Base-by-base conservation (phyloP, 768 basidiomycete genomes). In the Termitomyces sp. region DNA sequence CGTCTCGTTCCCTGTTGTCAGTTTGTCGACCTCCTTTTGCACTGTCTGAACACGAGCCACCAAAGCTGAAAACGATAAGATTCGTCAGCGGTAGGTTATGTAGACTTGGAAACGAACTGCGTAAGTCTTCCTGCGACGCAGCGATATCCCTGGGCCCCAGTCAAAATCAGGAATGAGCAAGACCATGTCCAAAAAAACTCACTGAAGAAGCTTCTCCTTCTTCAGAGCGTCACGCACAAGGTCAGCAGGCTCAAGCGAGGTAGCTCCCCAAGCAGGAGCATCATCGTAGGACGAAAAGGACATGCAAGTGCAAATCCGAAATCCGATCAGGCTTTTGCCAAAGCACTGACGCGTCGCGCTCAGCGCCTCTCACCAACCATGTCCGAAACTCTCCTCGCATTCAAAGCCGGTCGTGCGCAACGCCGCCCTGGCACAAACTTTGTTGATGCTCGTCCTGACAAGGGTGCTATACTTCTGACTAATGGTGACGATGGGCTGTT, bases 151-250 rank as follows among this genome's bases (percentile, higher is more conserved):
- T 94, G 57, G 4, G 41, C 58, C 58, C 27, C 43, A 51, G n/a
- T 45, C 50, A 31, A 21, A 44, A 59, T 44, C n/a, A 9, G 4
- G 49, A 41, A 35, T 19, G 41, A 49, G 29, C 21, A 34, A 11
- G 32, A 37, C 10, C 32, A 35, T 38, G 40, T 16, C 29, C 34
- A 38, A 21, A n/a, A 38, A 21, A n/a, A 73, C 85, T 38, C 59
- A 92, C 92, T 87, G 90, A 68, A 94, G 81, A 9, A 89, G 62
- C 55, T 85, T 77, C 67, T 94, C 92, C 64, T 92, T 94, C 68
- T 73, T 78, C 51, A 94, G 75, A 7, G 92, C 86, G 62, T 91
- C 89, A 61, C 83, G 84, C 38, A 94, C 80, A 38, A 89, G 77
- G 65, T 92, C 88, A 45, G 77, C 82, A 32, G 60, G 32, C 19